Conservation (phyloP, 208 protist species). For the Trichomonas gallinae region DNA sequence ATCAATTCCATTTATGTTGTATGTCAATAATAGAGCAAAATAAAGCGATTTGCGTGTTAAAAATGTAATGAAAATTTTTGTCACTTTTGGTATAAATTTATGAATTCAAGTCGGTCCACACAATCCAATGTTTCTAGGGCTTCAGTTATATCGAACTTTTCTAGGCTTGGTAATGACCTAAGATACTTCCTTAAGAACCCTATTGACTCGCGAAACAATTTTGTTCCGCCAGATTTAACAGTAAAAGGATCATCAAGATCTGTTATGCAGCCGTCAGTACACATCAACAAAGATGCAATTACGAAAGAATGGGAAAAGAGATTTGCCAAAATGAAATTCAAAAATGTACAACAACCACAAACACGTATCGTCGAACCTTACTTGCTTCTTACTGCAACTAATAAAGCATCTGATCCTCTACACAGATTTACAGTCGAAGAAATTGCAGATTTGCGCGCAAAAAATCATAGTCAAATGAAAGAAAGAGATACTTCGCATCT, state of each 20-base stretch:
- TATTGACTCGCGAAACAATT: neutral
- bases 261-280: neutral
- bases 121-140: neutral
- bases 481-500: neutral
- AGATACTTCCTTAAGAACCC: neutral
- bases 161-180: neutral
- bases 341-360: neutral
- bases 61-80: neutral
- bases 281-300: neutral
- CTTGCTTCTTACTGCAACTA: neutral
- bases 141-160: neutral
- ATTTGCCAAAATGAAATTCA: neutral
- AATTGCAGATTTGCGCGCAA: neutral
- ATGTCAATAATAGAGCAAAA: too few relatives aligned
- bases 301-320: neutral
- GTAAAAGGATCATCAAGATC: neutral
- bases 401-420: neutral
- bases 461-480: neutral
- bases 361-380: neutral
- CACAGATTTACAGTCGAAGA: neutral
- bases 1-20: too few relatives aligned
- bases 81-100: neutral
- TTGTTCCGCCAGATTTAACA: neutral
- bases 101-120: neutral
- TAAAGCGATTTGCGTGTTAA: too few relatives aligned